These are phyloP conservation scores for Alternaria metachromatica DNA, from an alignment of 2,329 filamentous ascomycete genomes.

Conservation along the genomic window DNA sequence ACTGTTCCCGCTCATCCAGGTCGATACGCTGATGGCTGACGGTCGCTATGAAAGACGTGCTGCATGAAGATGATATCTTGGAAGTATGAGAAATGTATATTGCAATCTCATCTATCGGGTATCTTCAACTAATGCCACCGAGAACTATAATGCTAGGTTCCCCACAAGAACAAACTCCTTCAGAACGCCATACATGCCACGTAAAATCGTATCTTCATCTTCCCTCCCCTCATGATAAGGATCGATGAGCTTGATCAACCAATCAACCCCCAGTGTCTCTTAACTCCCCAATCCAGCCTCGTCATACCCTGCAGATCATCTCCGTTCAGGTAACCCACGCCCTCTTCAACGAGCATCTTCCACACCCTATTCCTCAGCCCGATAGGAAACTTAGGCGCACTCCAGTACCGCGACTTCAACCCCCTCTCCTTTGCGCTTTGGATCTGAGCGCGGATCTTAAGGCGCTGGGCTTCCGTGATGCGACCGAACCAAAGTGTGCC, in stretches of 20 bases:
- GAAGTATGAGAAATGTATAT: not conserved
- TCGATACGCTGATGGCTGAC: not conserved
- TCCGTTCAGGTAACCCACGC: conserved; percentile 64
- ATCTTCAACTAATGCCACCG: not conserved
- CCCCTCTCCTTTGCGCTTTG: conserved; percentile 59
- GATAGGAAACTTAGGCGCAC: conserved; percentile 62
- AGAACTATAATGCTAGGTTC: not conserved
- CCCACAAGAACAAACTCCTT: not conserved
- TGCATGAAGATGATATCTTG: not conserved
- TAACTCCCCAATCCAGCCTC: conserved; percentile 55
- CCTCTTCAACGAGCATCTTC: conserved; percentile 60
- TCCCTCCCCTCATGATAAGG: not conserved
- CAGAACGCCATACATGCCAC: not conserved
- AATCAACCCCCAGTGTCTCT: conserved; percentile 33
- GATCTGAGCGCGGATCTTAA: conserved; percentile 59
- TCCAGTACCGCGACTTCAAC: conserved; percentile 65
- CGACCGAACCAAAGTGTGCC: conserved; percentile 59
- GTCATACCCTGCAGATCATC: conserved; percentile 62
- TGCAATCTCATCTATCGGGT: not conserved
- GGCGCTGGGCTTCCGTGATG: conserved; percentile 56
- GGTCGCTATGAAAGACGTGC: not conserved
- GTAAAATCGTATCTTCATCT: not conserved
- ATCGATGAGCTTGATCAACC: not conserved
- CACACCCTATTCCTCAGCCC: conserved; percentile 62
- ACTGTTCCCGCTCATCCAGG: not conserved